These are phyloP conservation scores for Neurospora terricola DNA, from an alignment of 495 filamentous ascomycete species.

Conservation along the genomic window DNA sequence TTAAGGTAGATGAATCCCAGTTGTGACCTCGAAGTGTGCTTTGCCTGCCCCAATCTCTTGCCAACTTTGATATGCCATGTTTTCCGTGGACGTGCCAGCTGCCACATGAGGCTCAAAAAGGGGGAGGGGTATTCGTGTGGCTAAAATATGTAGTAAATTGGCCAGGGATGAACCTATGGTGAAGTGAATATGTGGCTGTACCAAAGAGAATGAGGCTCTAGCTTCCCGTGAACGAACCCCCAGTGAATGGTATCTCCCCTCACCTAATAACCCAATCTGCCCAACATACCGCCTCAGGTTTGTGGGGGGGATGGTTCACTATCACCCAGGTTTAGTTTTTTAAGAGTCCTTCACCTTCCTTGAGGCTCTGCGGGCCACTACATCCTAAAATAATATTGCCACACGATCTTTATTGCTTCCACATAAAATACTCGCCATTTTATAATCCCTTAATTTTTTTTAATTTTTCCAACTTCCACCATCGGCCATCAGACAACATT, in stretches of 20 bases:
- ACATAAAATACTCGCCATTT: not conserved
- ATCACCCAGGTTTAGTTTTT: not conserved
- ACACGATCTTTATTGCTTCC: not conserved
- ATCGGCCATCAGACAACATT: not conserved
- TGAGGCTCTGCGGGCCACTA: not conserved
- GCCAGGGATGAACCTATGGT: not conserved
- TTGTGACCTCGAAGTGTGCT: not conserved
- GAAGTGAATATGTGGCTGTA: not conserved
- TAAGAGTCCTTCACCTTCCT: not conserved
- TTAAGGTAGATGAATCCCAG: not conserved
- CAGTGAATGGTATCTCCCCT: not conserved
- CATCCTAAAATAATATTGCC: not conserved
- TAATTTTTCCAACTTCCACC: not conserved
- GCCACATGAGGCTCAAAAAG: not conserved
- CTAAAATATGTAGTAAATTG: not conserved
- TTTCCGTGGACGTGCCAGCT: not conserved
- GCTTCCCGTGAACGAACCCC: not conserved
- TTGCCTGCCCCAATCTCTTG: not conserved
- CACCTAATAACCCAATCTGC: not conserved
- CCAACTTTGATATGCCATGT: not conserved
- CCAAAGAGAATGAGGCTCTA: not conserved
- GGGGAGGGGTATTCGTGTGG: not conserved
- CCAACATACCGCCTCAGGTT: not conserved
- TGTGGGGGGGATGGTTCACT: not conserved
- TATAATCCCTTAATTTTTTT: not conserved